Evolutionary conservation across 2,329 filamentous ascomycete species (phyloP).

Genomic region (Alternaria longipes): DNA sequence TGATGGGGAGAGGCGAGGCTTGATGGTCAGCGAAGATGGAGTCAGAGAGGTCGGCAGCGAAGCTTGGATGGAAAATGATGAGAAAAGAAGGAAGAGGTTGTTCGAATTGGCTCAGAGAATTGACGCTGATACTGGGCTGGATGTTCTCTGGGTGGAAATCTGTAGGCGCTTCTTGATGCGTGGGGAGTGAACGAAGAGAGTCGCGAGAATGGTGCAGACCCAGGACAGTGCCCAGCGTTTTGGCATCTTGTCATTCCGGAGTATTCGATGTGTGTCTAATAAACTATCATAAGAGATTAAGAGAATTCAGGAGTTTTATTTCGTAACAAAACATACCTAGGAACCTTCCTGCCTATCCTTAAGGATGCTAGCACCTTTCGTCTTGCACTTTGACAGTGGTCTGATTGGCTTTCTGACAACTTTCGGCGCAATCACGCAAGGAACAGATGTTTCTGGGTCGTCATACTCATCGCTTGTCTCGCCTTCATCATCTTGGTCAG

Average conservation of each 20-base stretch:
- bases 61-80: slow-evolving; percentile 16
- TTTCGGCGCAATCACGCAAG: not conserved
- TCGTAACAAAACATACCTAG: not conserved
- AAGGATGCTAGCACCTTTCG: not conserved
- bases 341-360: not conserved
- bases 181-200: slow-evolving; percentile 57
- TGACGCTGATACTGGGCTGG: slow-evolving; percentile 18
- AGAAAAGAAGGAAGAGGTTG: slow-evolving; percentile 15
- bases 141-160: slow-evolving; percentile 28
- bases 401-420: not conserved
- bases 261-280: not conserved
- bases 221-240: not conserved
- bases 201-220: not conserved
- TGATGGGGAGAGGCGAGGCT: slow-evolving; percentile 2
- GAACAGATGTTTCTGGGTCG: not conserved
- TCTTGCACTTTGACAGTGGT: slow-evolving; percentile 3
- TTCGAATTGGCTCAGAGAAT: slow-evolving; percentile 21
- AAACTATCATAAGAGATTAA: not conserved
- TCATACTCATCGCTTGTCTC: slow-evolving; percentile 6
- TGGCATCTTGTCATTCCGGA: not conserved
- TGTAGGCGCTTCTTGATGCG: slow-evolving; percentile 29
- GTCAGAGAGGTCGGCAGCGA: slow-evolving; percentile 19
- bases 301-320: not conserved
- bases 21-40: slow-evolving; percentile 19
- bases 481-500: slow-evolving; percentile 6